A percentile compares a stretch with the other conserved stretches of the same genome.
Evolutionary conservation across 2,329 filamentous ascomycete genomes (phyloP).

Genomic region (Colletotrichum liaoningense): DNA sequence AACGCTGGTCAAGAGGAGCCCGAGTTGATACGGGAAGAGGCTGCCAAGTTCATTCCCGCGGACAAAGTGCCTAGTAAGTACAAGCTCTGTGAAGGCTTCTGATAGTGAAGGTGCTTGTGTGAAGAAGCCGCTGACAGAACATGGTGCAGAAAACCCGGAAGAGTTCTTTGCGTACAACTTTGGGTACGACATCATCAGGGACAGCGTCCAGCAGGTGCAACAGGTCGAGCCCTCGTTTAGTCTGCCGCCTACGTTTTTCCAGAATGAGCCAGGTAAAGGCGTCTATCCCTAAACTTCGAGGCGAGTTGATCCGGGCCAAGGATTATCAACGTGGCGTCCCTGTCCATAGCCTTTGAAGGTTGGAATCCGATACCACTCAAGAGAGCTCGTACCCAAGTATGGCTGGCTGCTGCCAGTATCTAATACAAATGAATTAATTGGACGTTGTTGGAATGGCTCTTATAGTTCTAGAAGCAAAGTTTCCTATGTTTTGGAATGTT

Average conservation of each 20-base stretch:
- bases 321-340: background rate
- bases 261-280: conserved; percentile 18
- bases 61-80: conserved; percentile 46
- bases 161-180: conserved; percentile 37
- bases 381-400: background rate
- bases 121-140: background rate
- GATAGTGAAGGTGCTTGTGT: background rate
- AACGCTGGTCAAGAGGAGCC: conserved; percentile 50
- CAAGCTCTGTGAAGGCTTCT: background rate
- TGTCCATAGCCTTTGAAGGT: background rate
- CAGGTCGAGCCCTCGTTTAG: conserved; percentile 34
- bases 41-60: conserved; percentile 41
- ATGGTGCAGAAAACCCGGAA: conserved; percentile 23
- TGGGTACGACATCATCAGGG: conserved; percentile 39
- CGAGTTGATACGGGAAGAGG: conserved; percentile 43
- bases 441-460: background rate
- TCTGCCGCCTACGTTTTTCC: conserved; percentile 39
- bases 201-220: conserved; percentile 37
- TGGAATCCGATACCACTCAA: background rate
- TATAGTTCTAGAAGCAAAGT: too few species aligned
- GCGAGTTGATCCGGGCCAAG: background rate
- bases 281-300: conserved; percentile 7
- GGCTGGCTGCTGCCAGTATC: background rate
- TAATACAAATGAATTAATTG: background rate
- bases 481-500: background rate